A percentile compares a stretch with the other conserved stretches of the same genome.
phyloP scores from a whole-genome alignment of 208 protist species.

The Blechomonas ayalai region DNA sequence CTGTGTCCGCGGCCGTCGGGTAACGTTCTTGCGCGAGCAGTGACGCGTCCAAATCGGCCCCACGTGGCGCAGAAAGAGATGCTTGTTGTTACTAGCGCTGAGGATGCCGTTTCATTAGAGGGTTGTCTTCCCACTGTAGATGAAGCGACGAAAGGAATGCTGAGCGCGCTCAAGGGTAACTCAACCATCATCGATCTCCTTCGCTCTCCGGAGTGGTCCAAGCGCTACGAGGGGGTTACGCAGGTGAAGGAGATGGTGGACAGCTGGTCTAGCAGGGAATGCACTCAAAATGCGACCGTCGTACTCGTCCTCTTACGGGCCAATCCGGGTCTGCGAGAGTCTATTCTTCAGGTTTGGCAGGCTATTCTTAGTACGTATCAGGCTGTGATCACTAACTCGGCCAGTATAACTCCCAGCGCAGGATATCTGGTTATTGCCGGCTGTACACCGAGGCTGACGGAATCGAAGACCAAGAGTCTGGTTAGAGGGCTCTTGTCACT shows the following conservation, averaged over 20 bases:
- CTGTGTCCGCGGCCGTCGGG: too few relatives aligned
- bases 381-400: conserved; percentile 22
- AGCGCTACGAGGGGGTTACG: conserved; percentile 52
- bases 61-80: too few relatives aligned
- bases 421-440: conserved; percentile 64
- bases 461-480: conserved; percentile 53
- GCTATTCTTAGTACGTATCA: conserved; percentile 28
- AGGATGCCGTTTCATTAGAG: conserved; percentile 64
- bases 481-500: conserved; percentile 38
- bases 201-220: conserved; percentile 68
- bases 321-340: conserved; percentile 63
- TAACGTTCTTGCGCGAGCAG: too few relatives aligned
- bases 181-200: conserved; percentile 44
- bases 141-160: conserved; percentile 46
- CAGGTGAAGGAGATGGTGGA: conserved; percentile 40
- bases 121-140: conserved; percentile 60
- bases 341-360: conserved; percentile 73
- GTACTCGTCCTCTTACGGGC: conserved; percentile 62
- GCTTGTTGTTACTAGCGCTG: conserved; percentile 10
- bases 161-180: conserved; percentile 53
- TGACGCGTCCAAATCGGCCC: too few relatives aligned
- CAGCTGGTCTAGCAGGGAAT: conserved; percentile 41
- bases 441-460: conserved; percentile 47
- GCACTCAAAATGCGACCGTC: conserved; percentile 30
- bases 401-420: conserved; percentile 32